These are phyloP conservation scores for Balamuthia mandrillaris DNA, from an alignment of 208 protist species.

Conservation along the genomic window DNA sequence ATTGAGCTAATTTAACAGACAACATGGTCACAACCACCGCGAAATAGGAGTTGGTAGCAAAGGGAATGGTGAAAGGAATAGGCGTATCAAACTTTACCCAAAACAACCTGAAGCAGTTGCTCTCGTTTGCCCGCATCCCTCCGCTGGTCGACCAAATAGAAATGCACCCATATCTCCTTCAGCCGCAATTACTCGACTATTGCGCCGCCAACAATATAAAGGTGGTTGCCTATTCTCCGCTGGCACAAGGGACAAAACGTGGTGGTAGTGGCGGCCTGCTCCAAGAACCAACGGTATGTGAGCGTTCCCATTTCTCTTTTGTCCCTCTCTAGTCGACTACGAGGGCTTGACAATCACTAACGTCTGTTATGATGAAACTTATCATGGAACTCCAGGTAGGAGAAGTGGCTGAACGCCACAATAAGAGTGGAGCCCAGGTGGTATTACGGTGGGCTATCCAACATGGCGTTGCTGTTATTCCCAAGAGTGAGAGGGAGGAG, in stretches of 20 bases:
- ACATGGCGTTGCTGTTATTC: background rate
- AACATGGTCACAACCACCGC: background rate
- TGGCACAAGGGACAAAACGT: background rate
- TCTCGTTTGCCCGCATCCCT: background rate
- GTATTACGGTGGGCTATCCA: background rate
- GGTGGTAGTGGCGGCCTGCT: too few relatives aligned
- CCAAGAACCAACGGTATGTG: too few relatives aligned
- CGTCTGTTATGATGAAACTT: too few relatives aligned
- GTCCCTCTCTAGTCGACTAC: too few relatives aligned
- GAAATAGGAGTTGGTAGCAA: background rate
- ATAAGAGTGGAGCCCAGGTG: background rate
- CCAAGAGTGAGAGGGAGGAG: background rate
- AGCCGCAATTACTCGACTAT: background rate
- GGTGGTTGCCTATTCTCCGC: constrained; percentile 19
- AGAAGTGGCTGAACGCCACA: background rate
- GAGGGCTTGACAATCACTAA: too few relatives aligned
- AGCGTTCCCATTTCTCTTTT: too few relatives aligned
- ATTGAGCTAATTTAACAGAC: background rate
- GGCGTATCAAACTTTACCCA: constrained; percentile 16
- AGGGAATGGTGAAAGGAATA: background rate
- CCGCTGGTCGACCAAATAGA: background rate
- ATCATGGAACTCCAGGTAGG: background rate
- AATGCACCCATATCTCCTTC: constrained; percentile 3
- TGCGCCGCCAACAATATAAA: constrained; percentile 21
- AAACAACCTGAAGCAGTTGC: background rate